A percentile compares a stretch with the other conserved stretches of the same genome.
phyloP scores from a whole-genome alignment of 2,329 filamentous ascomycete genomes.

The Botrytis fragariae region DNA sequence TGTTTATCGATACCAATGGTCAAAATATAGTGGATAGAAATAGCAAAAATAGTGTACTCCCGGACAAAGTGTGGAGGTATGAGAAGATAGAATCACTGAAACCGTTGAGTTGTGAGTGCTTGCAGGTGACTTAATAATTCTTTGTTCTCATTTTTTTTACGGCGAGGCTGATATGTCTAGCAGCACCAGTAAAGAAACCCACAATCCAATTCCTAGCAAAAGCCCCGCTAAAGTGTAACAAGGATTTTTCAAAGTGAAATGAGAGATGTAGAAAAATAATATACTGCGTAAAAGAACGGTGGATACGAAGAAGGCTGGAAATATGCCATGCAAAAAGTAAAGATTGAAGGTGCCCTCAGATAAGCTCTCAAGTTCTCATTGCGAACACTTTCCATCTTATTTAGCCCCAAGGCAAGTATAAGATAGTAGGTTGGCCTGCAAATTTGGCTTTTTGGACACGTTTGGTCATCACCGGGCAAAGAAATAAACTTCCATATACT shows the following conservation, averaged over 20 bases:
- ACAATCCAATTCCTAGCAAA: neutral
- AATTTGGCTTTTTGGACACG: slow-evolving; percentile 42
- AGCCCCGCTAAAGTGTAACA: neutral
- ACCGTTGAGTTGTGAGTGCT: neutral
- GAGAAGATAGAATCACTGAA: neutral
- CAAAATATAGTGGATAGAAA: no score
- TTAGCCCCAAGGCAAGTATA: slow-evolving; percentile 24
- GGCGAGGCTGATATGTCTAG: neutral
- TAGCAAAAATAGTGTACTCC: neutral
- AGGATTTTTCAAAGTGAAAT: neutral
- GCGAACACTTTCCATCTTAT: slow-evolving; percentile 37
- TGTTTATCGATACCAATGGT: neutral
- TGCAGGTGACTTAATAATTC: neutral
- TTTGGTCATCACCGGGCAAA: slow-evolving; percentile 40
- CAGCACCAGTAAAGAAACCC: neutral
- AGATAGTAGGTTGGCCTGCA: slow-evolving; percentile 39
- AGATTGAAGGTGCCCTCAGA: slow-evolving; percentile 38
- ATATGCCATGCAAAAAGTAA: neutral
- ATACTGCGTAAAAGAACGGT: neutral
- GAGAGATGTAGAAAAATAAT: neutral
- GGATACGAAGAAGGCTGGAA: neutral
- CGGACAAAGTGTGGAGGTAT: neutral
- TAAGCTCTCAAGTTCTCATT: slow-evolving; percentile 43
- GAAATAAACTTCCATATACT: slow-evolving; percentile 23
- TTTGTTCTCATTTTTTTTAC: neutral